Evolutionary conservation across 164 flowering plant species (phyloP), one percentile per base, ranked within the genome.

Genomic region (Annona squamosa): DNA sequence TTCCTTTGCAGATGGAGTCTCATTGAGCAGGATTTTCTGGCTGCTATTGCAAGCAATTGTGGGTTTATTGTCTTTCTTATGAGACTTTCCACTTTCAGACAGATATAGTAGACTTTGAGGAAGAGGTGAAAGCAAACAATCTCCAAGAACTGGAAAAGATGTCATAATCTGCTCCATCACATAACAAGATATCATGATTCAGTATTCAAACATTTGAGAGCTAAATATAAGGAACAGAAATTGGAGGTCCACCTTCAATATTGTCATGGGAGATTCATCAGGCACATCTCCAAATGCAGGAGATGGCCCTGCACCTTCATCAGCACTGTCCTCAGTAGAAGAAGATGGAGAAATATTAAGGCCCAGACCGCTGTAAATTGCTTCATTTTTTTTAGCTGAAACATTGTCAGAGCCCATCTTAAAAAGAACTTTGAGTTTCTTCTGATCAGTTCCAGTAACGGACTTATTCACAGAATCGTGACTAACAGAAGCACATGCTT

Each of bases 301-400:
- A 13, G 76, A 74, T 64, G 72, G 64, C 59, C 78, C 89, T 69
- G 72, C 83, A 81, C 84, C 83, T 72, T 75, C 86, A 63, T 71
- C 82, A 46, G 87, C 85, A 79, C 87, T 91, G 75, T 85, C 85
- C 62, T 78, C 82, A 72, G 73, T 48, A 41, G 98, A 87, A 37
- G 94, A 86, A 74, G 88, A 83, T 73, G 93, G 97, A 72, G 97
- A 88, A 65, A 69, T 63, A 65, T 82, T 86, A 75, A 93, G 97
- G 67, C 98, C 97, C 71, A 94, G 88, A 72, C 92, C 94, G 79
- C 86, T 89, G 73, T 93, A 91, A 68, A 95, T 86, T 73, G 81
- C 99, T 73, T 93, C 92, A 80, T 86, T 90, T 69, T 82, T 89
- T 72, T 75, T 74, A 46, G 88, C 78, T n/a, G 82, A 73, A 81